Percentiles rank a stretch among this genome's conserved stretches.
These are phyloP conservation scores for Candida sanyiensis DNA, from an alignment of 805 yeast genomes.

Conservation along the genomic window DNA sequence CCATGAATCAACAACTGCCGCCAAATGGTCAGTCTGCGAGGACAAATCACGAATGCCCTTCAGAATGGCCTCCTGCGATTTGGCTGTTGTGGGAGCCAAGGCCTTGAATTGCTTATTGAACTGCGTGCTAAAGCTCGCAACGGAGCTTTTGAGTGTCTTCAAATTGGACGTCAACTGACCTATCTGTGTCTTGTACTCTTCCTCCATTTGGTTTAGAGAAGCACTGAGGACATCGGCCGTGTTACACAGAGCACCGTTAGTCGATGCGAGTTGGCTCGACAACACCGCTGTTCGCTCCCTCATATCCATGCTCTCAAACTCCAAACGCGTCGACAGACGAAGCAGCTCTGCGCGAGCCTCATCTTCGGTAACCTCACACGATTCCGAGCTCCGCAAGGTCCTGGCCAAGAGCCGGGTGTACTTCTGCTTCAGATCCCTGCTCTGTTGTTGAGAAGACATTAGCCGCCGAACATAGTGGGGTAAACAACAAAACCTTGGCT, in stretches of 20 bases:
- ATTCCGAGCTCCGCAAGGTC: no score
- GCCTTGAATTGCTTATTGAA: constrained; percentile 5
- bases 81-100: no score
- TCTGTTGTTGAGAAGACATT: neutral
- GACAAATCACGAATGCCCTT: no score
- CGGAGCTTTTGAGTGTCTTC: constrained; percentile 4
- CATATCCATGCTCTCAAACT: constrained; percentile 41
- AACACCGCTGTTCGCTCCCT: constrained; percentile 27
- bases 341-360: constrained; percentile 32
- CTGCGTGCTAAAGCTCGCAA: neutral
- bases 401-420: no score
- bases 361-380: no score
- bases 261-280: constrained; percentile 13
- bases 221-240: neutral
- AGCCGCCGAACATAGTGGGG: constrained; percentile 6
- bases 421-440: no score
- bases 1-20: no score
- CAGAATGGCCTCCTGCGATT: no score
- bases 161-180: constrained; percentile 2
- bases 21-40: no score
- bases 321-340: constrained; percentile 47
- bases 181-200: constrained; percentile 5
- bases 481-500: no score
- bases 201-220: neutral
- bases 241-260: constrained; percentile 8